A percentile compares a stretch with the other conserved stretches of the same genome.
Conservation (phyloP, 2,329 filamentous ascomycete genomes). For the Fusarium robinianum region DNA sequence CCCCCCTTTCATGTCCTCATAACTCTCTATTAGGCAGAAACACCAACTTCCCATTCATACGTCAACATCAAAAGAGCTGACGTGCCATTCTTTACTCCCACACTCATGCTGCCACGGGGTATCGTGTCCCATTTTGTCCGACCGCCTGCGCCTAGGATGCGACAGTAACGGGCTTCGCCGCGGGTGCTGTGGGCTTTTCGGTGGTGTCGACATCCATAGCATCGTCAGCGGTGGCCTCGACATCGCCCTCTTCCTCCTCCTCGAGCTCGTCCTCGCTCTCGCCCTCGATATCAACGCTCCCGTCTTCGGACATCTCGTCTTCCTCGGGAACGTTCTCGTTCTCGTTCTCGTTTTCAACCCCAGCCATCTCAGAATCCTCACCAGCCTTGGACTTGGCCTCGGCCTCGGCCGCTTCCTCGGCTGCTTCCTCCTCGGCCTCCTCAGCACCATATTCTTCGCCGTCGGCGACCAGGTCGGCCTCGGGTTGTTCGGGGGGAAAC, state of each 20-base stretch:
- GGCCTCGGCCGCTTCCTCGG: constrained; percentile 55
- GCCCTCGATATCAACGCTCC: constrained; percentile 77
- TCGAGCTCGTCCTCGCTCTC: constrained; percentile 75
- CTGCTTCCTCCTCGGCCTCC: constrained; percentile 76
- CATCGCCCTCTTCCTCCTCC: constrained; percentile 56
- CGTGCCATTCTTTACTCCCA: too few species aligned
- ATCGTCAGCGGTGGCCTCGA: constrained; percentile 43
- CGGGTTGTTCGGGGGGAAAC: constrained; percentile 95
- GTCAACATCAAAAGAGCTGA: constrained; percentile 26
- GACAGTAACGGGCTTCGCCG: constrained; percentile 44
- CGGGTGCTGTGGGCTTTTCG: constrained; percentile 43
- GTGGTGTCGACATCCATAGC: constrained; percentile 56
- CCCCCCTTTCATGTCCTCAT: constrained; percentile 40
- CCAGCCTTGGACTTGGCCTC: constrained; percentile 53
- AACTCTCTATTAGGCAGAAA: constrained; percentile 38
- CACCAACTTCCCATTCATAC: constrained; percentile 21
- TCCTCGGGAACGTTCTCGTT: constrained; percentile 59
- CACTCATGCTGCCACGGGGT: too few species aligned
- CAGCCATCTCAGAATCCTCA: constrained; percentile 78
- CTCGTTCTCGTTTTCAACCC: constrained; percentile 57
- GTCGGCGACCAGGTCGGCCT: constrained; percentile 84
- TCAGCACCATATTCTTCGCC: constrained; percentile 92
- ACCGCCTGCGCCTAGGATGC: constrained; percentile 35
- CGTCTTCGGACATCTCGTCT: constrained; percentile 71
- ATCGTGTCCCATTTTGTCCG: constrained; percentile 1